A percentile compares a stretch with the other conserved stretches of the same genome.
Conservation (phyloP, 345 rosid species). For the Camelina laxa region DNA sequence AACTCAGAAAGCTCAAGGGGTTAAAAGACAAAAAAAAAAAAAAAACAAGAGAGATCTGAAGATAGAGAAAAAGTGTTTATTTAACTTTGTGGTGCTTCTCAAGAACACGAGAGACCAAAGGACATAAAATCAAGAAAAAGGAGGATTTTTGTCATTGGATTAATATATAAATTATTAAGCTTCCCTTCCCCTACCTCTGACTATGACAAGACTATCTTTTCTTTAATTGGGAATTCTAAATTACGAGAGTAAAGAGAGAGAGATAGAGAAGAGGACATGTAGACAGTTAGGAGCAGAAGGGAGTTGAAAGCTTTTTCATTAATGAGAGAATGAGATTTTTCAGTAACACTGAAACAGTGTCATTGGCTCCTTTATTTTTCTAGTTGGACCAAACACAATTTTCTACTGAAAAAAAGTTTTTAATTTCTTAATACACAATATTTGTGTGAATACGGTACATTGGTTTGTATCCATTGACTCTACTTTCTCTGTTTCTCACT, state of each 20-base stretch:
- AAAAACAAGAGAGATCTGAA: slow-evolving; percentile 38
- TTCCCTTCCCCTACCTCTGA: slow-evolving; percentile 19
- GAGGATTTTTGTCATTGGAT: slow-evolving; percentile 48
- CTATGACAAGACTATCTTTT: slow-evolving; percentile 25
- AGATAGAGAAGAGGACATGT: slow-evolving; percentile 26
- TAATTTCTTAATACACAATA: too few species aligned
- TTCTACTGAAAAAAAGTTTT: too few species aligned
- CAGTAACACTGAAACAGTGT: slow-evolving; percentile 31
- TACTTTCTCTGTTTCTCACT: too few species aligned
- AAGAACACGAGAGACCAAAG: slow-evolving; percentile 49
- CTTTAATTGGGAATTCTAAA: slow-evolving; percentile 13
- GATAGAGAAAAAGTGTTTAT: slow-evolving; percentile 39
- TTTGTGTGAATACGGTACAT: too few species aligned
- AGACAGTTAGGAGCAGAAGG: slow-evolving; percentile 39
- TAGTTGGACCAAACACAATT: slow-evolving; percentile 1
- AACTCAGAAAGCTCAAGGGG: slow-evolving; percentile 28
- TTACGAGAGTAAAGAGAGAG: background rate
- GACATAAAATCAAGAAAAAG: slow-evolving; percentile 46
- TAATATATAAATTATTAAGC: slow-evolving; percentile 20
- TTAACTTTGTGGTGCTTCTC: slow-evolving; percentile 38
- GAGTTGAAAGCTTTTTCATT: slow-evolving; percentile 45
- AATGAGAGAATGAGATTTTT: slow-evolving; percentile 43
- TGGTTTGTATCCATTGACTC: too few species aligned
- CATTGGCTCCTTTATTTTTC: slow-evolving; percentile 30
- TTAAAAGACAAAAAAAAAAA: slow-evolving; percentile 31